phyloP scores from a whole-genome alignment of 2,329 filamentous ascomycete species.

The Leptosphaerulina australis region DNA sequence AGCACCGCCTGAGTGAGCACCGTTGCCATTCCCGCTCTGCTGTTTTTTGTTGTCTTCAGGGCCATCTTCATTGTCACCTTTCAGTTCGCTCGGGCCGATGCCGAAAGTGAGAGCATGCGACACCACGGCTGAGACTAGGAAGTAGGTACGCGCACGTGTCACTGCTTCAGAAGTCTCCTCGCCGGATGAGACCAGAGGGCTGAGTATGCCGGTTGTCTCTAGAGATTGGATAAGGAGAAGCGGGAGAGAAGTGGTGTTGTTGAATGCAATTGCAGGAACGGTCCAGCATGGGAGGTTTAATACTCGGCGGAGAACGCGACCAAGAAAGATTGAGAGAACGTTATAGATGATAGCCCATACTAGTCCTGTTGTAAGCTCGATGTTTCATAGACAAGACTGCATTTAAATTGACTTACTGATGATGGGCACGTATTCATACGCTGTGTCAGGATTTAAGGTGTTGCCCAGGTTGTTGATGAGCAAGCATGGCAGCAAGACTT shows the following conservation, averaged over 20 bases:
- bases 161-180: constrained; percentile 56
- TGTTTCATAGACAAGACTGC: background rate
- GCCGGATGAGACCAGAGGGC: constrained; percentile 53
- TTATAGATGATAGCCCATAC: constrained; percentile 61
- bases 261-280: constrained; percentile 61
- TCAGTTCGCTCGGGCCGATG: constrained; percentile 65
- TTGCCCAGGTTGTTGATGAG: constrained; percentile 61
- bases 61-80: constrained; percentile 50
- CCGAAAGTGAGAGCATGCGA: constrained; percentile 69
- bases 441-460: constrained; percentile 57
- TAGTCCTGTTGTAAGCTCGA: constrained; percentile 28
- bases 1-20: background rate
- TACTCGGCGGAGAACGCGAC: constrained; percentile 51
- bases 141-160: constrained; percentile 67
- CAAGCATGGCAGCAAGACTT: constrained; percentile 60
- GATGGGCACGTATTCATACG: constrained; percentile 56
- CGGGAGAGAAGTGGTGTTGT: constrained; percentile 63
- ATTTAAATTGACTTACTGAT: constrained; percentile 44
- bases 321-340: constrained; percentile 56
- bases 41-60: constrained; percentile 43
- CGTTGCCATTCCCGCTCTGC: constrained; percentile 13
- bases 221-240: constrained; percentile 60
- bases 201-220: constrained; percentile 62
- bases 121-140: constrained; percentile 69
- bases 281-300: constrained; percentile 61